phyloP scores from a whole-genome alignment of 129 eudicot species.

The Deinandra increscens region DNA sequence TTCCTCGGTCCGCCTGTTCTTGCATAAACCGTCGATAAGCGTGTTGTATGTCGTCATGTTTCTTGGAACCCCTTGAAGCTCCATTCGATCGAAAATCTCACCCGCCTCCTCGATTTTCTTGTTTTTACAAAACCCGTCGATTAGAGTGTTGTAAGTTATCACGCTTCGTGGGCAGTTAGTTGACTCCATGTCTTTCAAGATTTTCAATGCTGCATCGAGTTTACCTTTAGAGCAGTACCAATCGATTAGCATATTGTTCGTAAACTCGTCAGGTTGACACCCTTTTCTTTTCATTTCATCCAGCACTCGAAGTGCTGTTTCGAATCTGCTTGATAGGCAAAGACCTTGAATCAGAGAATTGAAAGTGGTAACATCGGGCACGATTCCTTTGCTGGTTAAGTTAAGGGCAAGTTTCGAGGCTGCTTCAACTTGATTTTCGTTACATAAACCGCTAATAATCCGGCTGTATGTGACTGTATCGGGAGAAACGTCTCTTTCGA shows the following conservation, averaged over 20 bases:
- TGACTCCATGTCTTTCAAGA: slow-evolving; percentile 77
- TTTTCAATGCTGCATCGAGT: slow-evolving; percentile 58
- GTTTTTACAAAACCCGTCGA: slow-evolving; percentile 75
- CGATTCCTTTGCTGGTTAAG: slow-evolving; percentile 60
- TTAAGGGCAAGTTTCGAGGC: slow-evolving; percentile 72
- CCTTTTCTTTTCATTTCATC: slow-evolving; percentile 72
- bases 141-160: slow-evolving; percentile 74
- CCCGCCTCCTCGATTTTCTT: slow-evolving; percentile 78
- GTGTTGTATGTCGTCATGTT: slow-evolving; percentile 67
- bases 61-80: slow-evolving; percentile 80
- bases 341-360: slow-evolving; percentile 86
- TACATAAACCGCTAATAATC: slow-evolving; percentile 75
- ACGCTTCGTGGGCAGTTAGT: slow-evolving; percentile 71
- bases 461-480: slow-evolving; percentile 78
- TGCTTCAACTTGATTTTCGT: slow-evolving; percentile 74
- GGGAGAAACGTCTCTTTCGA: slow-evolving; percentile 64
- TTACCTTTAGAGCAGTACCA: slow-evolving; percentile 71
- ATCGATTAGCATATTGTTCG: slow-evolving; percentile 79
- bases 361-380: slow-evolving; percentile 81
- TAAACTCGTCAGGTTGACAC: slow-evolving; percentile 83
- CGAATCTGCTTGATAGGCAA: slow-evolving; percentile 57
- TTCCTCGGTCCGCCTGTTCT: slow-evolving; percentile 56
- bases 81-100: slow-evolving; percentile 90
- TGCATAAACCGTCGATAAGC: slow-evolving; percentile 76
- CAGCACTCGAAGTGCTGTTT: slow-evolving; percentile 56